phyloP scores from a whole-genome alignment of 2,329 filamentous ascomycete species.

The Ophiostoma montium region DNA sequence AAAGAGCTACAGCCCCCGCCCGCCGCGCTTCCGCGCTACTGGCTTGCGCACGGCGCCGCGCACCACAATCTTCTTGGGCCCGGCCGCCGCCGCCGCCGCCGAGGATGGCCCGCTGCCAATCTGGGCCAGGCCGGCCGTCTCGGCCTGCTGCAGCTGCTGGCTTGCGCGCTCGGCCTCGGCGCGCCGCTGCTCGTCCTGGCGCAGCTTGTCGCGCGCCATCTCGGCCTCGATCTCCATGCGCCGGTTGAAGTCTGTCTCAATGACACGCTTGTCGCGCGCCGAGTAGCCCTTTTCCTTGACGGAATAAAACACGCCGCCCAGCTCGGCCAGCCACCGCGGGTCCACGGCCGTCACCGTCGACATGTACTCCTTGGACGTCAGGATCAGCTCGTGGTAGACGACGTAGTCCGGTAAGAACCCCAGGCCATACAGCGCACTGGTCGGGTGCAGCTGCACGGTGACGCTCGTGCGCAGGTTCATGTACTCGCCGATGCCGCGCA shows the following conservation, averaged over 20 bases:
- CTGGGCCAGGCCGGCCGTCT: constrained; percentile 24
- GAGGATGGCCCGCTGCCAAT: not conserved
- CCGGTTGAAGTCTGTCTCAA: constrained; percentile 80
- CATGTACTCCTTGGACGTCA: constrained; percentile 97
- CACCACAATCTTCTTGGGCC: constrained; percentile 43
- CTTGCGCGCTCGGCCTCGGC: constrained; percentile 30
- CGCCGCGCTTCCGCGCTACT: constrained; percentile 35
- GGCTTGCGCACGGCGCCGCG: constrained; percentile 49
- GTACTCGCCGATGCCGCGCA: constrained; percentile 94
- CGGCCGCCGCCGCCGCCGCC: too few relatives aligned
- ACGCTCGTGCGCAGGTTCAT: constrained; percentile 92
- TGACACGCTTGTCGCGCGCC: constrained; percentile 68
- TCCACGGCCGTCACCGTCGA: constrained; percentile 92
- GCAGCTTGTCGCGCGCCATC: constrained; percentile 74
- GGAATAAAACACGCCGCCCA: constrained; percentile 94
- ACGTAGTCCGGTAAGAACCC: constrained; percentile 95
- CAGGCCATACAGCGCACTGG: constrained; percentile 78
- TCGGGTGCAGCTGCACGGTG: constrained; percentile 87
- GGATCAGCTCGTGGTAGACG: constrained; percentile 92
- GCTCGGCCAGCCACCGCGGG: constrained; percentile 90
- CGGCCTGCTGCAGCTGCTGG: constrained; percentile 28
- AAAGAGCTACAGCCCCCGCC: not conserved
- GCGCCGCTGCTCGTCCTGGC: constrained; percentile 42
- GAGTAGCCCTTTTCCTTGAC: constrained; percentile 97
- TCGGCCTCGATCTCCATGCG: constrained; percentile 88